These are phyloP conservation scores for Alternaria burnsii DNA, from an alignment of 2,329 filamentous ascomycete species.

Conservation along the genomic window DNA sequence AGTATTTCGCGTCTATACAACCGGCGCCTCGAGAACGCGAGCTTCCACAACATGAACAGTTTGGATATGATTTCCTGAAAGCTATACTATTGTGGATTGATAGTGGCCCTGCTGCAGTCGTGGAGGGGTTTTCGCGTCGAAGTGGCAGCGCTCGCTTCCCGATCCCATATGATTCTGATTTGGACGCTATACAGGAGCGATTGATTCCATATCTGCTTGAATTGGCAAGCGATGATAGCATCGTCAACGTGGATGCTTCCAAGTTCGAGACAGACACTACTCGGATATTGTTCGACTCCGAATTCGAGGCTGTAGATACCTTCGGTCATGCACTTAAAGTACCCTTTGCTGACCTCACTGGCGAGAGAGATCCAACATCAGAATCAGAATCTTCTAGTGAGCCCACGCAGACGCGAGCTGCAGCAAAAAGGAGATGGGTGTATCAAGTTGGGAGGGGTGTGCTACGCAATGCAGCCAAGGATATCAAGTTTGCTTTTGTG, in stretches of 20 bases:
- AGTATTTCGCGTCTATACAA: constrained; percentile 60
- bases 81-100: constrained; percentile 70
- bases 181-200: constrained; percentile 63
- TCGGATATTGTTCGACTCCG: constrained; percentile 61
- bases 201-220: constrained; percentile 68
- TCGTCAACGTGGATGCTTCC: constrained; percentile 66
- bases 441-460: constrained; percentile 67
- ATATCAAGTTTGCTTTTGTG: constrained; percentile 65
- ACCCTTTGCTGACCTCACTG: constrained; percentile 61
- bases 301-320: constrained; percentile 64
- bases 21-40: constrained; percentile 53
- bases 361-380: constrained; percentile 43
- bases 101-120: constrained; percentile 63
- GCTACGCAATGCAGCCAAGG: constrained; percentile 64
- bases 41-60: constrained; percentile 57
- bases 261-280: constrained; percentile 65
- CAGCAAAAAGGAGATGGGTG: constrained; percentile 65
- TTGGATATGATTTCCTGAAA: constrained; percentile 71
- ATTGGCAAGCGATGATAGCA: constrained; percentile 59
- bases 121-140: constrained; percentile 65
- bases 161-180: constrained; percentile 59
- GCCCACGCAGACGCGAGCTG: constrained; percentile 54
- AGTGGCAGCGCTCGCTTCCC: constrained; percentile 59
- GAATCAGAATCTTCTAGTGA: constrained; percentile 27
- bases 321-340: constrained; percentile 64